Evolutionary conservation across 306 rosid genomes (phyloP), one percentile per base, ranked within the genome.

Genomic region (Dalbergia cultrata): DNA sequence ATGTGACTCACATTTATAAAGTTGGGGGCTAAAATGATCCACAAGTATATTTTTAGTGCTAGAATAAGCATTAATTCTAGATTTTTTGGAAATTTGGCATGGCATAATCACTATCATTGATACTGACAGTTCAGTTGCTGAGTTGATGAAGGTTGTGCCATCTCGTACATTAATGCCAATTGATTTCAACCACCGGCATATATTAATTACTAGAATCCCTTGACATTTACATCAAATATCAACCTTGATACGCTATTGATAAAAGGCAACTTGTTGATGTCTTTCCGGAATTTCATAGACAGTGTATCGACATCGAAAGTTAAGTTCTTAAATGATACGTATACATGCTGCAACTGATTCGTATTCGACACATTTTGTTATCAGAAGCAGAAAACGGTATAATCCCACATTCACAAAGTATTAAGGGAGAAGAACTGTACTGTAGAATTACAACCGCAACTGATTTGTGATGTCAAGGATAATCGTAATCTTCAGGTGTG

Each of bases 401-500:
- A 59, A 35, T 68, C 13, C 33, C 69, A 49, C 74, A 69, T 56
- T 35, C 17, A 34, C 43, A 80, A 37, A 18, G 22, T 43, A 43
- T 65, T 43, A 34, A 4, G 72, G 63, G 67, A 16, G 59, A 58
- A 16, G 59, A 58, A 67, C 22, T 58, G 31, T 11, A 33, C 60
- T 34, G 35, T 53, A 58, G 69, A 53, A 74, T 45, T 22, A 80
- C 80, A 74, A 82, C 31, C 50, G n/a, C 66, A 64, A 56, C 34
- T 34, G 56, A 63, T 62, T 58, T 68, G n/a, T 16, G 47, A 9
- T 39, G 64, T 90, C 83, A 91, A 39, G 68, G 74, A 66, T 87
- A 91, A 34, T 95, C 94, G 67, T 91, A 95, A 58, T 95, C 96
- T 74, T 95, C 98, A 63, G 94, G 90, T 69, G 86, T 49, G 6